Base-by-base conservation (phyloP, 2,329 filamentous ascomycete genomes). In the Mariannaea elegans region DNA sequence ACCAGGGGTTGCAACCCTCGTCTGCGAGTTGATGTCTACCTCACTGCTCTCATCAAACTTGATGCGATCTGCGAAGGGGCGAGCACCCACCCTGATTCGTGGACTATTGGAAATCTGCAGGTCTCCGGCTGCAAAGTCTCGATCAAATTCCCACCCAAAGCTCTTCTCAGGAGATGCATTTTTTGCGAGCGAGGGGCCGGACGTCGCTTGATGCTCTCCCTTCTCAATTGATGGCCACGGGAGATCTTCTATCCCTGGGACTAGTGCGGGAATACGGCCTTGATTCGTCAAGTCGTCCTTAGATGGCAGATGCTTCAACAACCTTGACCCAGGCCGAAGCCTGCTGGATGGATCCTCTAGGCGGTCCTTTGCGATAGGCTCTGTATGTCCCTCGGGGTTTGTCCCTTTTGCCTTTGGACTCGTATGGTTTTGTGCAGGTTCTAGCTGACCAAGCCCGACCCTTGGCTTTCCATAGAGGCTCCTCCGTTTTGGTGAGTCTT, bases 41-140 rank as follows among this genome's bases (percentile, higher is more conserved):
- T 72, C 67, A 47, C 70, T 73, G 0, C 63, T 64, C n/a, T 74
- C 72, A 36, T 72, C 69, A 27, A 75, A 74, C 7, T 69, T 65
- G 6, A 75, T 71, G 10, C 76, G 73, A 47, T 72, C 71, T 10
- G 70, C 75, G 55, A 77, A 77, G 2, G 74, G 78, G 27, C 74
- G 71, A 27, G 73, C 71, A 23, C 65, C 72, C 19, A 79, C 72
- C 24, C 71, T 75, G 50, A 87, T 78, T 29, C 82, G 80, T n/a
- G 84, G 84, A 61, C 84, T 87, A 62, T 82, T 77, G 0, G 85
- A 87, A 31, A 84, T 69, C 57, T 86, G 83, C 36, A 87, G 59
- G 58, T 87, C 84, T 39, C 80, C 78, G 10, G 80, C 84, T 1
- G 85, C 87, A 63, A 87, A 86, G 54, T 87, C 85, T 5, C 81